Base-by-base conservation (phyloP, 2,329 filamentous ascomycete species). In the Leptosphaerulina australis region DNA sequence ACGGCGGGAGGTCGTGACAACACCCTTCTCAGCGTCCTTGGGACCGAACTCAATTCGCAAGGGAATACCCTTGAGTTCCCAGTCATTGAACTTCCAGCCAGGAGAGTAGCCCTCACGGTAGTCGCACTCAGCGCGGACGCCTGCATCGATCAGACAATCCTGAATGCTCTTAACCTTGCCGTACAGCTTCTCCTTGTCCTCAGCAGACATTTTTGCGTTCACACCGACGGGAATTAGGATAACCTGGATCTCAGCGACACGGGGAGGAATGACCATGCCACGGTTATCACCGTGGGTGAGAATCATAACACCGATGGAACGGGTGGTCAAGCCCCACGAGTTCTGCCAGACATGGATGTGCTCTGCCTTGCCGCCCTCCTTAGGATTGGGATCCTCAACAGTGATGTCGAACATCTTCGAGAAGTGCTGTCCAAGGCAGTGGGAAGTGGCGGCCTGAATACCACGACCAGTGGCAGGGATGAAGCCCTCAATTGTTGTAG, bases 341-440 rank as follows among this genome's bases (percentile, higher is more conserved):
- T 99, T 99, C 75, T 99, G 94, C 92, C 93, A 97, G 49, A 97
- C 92, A 69, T 93, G 79, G 48, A 97, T 79, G 76, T 90, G 88
- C 48, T 71, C 64, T n/a, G 69, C 62, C 73, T 94, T 85, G 38
- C 83, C 86, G 21, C 71, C 73, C 36, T 81, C 79, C 68, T 86
- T 86, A 40, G 81, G 83, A 53, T 81, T 80, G 18, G 94, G 94
- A 69, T 99, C 92, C 74, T 99, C 93, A 22, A 99, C 91, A 0
- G 88, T 96, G 73, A 99, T 97, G 74, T 94, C 88, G 73, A 97
- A 99, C 92, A 99, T 99, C 78, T 95, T 97, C 74, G 88, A 92
- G 78, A 99, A 99, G 78, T 99, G 97, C 77, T 99, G 94, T 44
- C 94, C 94, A 7, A 99, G 82, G 58, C 87, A 91, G 79, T 99